Evolutionary conservation across 2,329 filamentous ascomycete species (phyloP).

Genomic region (Paraphaeosphaeria sporulosa): DNA sequence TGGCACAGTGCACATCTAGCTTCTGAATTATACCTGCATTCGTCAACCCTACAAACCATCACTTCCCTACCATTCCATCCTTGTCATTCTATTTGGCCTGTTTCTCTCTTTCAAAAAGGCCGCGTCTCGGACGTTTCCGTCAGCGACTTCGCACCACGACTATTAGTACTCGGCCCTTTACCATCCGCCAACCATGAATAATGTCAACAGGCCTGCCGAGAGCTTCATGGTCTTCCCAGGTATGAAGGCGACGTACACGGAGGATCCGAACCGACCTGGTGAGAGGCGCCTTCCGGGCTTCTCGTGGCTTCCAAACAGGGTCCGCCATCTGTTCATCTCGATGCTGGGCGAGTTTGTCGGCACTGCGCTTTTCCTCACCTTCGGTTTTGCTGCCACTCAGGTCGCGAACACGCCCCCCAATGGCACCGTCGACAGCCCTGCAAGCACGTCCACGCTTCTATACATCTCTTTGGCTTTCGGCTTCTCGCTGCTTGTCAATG

Average conservation of each 20-base stretch:
- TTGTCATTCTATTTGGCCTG: slow-evolving; percentile 16
- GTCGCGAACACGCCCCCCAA: slow-evolving; percentile 46
- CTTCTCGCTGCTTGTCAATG: slow-evolving; percentile 49
- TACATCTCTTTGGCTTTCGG: slow-evolving; percentile 49
- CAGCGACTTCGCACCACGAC: slow-evolving; percentile 14
- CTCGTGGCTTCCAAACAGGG: slow-evolving; percentile 54
- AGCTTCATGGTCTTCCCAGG: slow-evolving; percentile 49
- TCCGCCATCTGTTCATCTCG: slow-evolving; percentile 54
- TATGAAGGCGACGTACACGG: slow-evolving; percentile 46
- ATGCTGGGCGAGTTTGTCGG: slow-evolving; percentile 54
- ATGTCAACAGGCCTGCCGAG: slow-evolving; percentile 45
- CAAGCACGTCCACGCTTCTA: slow-evolving; percentile 37
- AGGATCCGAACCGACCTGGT: slow-evolving; percentile 39
- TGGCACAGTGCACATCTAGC: slow-evolving; percentile 1
- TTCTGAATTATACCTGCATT: slow-evolving; percentile 19
- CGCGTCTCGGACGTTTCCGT: slow-evolving; percentile 35
- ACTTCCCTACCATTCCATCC: slow-evolving; percentile 14
- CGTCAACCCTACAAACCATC: slow-evolving; percentile 25
- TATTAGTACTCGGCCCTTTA: slow-evolving; percentile 24
- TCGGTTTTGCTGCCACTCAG: slow-evolving; percentile 49
- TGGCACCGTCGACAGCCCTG: slow-evolving; percentile 22
- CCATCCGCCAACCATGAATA: slow-evolving; percentile 41
- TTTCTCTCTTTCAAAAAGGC: slow-evolving; percentile 26
- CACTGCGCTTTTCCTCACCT: slow-evolving; percentile 51
- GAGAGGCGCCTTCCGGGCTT: slow-evolving; percentile 51